Base-by-base conservation (phyloP, 352 stramenopile genomes). In the Thraustotheca clavata region DNA sequence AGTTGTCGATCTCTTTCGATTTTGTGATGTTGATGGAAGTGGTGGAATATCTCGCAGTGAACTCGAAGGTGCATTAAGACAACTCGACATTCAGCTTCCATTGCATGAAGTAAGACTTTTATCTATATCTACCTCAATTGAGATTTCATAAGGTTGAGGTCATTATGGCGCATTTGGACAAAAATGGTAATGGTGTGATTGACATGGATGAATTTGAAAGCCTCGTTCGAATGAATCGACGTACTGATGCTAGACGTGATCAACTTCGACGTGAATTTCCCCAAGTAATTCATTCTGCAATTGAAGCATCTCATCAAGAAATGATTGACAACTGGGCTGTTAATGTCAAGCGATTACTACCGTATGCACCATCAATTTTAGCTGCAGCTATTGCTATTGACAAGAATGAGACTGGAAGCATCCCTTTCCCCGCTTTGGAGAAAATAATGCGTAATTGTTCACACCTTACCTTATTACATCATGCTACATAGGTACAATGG, bases 171-270 rank as follows among this genome's bases (percentile, higher is more conserved):
- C 76, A 89, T 35, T 87, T 94, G 22, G 81, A 92, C 71, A 89
- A 88, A 40, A 82, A 94, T 59, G 80, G 82, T 8, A 89, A 94
- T 22, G 81, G 81, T 6, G 86, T 78, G 2, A 91, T 94, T 59
- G 81, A 94, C 40, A 76, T 94, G 31, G 81, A 94, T 63, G 83
- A 92, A 54, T 92, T 94, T 48, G 81, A 91, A 61, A 83, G 88
- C 59, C 67, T 94, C 9, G 74, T 92, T 40, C 84, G 84, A 9
- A 74, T 89, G 26, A 77, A 83, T 0, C 76, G 80, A 18, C 76
- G 80, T 8, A 87, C 76, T 20, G 80, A 89, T 65, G 78, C 79
- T 1, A 79, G 89, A 59, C 81, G 79, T 6, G 79, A 94, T 54
- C 81, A 88, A 54, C 59, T 91, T 26, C 79, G 57, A 26, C 57